Percentiles rank a stretch among this genome's conserved stretches.
phyloP scores from a whole-genome alignment of 805 yeast genomes.

The Yamadazyma sp. region DNA sequence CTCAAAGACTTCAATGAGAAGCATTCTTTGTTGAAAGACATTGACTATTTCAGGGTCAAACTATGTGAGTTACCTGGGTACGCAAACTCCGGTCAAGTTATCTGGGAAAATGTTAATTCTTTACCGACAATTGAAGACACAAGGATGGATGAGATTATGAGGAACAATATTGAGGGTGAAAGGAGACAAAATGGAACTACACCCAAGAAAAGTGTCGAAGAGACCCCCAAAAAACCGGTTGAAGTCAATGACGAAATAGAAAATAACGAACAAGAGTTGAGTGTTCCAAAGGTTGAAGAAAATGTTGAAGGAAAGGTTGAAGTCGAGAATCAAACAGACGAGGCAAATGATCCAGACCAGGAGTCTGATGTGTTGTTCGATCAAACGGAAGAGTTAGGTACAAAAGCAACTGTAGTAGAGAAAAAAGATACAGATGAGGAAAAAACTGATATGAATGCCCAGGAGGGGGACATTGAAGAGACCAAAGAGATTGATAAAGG shows the following conservation, averaged over 20 bases:
- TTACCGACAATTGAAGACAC: constrained; percentile 51
- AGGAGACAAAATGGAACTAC: constrained; percentile 1
- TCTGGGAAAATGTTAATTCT: constrained; percentile 60
- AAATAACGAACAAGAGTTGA: no score
- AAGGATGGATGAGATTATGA: constrained; percentile 48
- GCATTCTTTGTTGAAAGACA: constrained; percentile 55
- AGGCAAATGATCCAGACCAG: not conserved
- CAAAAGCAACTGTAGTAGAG: constrained; percentile 2
- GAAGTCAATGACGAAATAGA: not conserved
- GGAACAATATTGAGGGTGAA: constrained; percentile 33
- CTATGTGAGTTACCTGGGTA: constrained; percentile 58
- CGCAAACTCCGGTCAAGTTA: constrained; percentile 59
- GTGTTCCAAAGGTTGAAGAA: no score
- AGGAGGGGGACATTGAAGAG: not conserved
- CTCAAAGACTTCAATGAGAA: constrained; percentile 54
- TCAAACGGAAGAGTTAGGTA: no score
- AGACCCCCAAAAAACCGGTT: not conserved
- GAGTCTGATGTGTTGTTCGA: not conserved
- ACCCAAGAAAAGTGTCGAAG: no score
- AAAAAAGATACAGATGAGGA: constrained; percentile 1
- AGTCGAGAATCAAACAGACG: no score
- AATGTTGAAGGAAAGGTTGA: no score
- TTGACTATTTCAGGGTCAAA: constrained; percentile 63
- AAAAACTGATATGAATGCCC: not conserved
- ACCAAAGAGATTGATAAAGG: constrained; percentile 1